phyloP scores from a whole-genome alignment of 495 filamentous ascomycete species.

The Trypethelium eluteriae region DNA sequence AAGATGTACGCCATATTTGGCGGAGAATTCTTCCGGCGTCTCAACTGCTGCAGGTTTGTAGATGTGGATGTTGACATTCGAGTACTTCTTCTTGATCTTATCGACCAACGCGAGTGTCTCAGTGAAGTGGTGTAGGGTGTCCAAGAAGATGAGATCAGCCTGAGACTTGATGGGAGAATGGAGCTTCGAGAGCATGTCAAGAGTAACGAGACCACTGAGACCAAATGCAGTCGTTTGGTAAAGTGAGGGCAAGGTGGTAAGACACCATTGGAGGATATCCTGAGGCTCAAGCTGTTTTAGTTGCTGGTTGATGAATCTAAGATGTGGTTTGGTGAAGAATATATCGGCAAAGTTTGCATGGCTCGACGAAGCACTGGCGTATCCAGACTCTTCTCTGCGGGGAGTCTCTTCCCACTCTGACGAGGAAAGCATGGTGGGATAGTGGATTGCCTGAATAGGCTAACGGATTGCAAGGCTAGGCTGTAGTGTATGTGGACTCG shows the following conservation, averaged over 20 bases:
- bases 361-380: conserved; percentile 67
- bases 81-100: conserved; percentile 66
- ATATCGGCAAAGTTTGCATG: conserved; percentile 61
- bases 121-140: conserved; percentile 90
- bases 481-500: not conserved
- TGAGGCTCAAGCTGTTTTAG: conserved; percentile 72
- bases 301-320: conserved; percentile 82
- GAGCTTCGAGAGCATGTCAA: conserved; percentile 86
- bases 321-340: conserved; percentile 79
- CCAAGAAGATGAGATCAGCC: conserved; percentile 90
- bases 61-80: conserved; percentile 69
- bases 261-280: conserved; percentile 88
- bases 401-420: conserved; percentile 13
- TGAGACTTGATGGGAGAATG: conserved; percentile 48
- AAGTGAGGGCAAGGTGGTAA: conserved; percentile 78
- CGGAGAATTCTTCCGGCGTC: conserved; percentile 66
- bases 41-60: conserved; percentile 74
- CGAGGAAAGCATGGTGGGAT: conserved; percentile 20
- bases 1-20: conserved; percentile 69
- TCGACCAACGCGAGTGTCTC: conserved; percentile 83
- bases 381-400: conserved; percentile 65
- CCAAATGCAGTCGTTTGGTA: conserved; percentile 98
- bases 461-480: not conserved
- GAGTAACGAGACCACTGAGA: conserved; percentile 81
- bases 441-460: not conserved